Conservation (phyloP, 2,329 filamentous ascomycete genomes). For the Claviceps sp. region DNA sequence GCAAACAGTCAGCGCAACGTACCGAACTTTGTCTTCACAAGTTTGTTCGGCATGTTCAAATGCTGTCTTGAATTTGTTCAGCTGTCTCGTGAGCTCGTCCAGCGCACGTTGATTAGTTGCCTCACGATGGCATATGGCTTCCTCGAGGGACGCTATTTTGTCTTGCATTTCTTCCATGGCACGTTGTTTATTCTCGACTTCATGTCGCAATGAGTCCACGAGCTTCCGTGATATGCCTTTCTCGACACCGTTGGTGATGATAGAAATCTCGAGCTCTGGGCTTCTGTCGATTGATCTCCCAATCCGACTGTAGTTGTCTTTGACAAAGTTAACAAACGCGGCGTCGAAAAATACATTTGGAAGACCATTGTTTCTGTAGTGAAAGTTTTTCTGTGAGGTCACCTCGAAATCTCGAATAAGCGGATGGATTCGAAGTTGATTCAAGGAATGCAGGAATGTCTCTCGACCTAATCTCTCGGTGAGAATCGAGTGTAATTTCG, state of each 20-base stretch:
- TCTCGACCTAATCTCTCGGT: conserved; percentile 68
- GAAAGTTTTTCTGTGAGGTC: conserved; percentile 52
- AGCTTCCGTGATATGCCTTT: conserved; percentile 90
- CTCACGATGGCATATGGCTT: conserved; percentile 57
- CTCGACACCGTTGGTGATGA: conserved; percentile 65
- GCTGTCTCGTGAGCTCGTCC: conserved; percentile 29
- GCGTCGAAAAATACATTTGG: conserved; percentile 78
- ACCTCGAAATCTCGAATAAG: conserved; percentile 84
- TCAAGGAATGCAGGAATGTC: conserved; percentile 72
- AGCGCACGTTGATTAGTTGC: conserved; percentile 56
- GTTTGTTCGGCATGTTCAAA: conserved; percentile 13
- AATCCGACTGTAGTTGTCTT: conserved; percentile 85
- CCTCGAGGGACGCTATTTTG: conserved; percentile 32
- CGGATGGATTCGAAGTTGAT: conserved; percentile 62
- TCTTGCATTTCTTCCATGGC: conserved; percentile 33
- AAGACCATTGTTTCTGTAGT: conserved; percentile 33
- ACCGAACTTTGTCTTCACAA: conserved; percentile 37
- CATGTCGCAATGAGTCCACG: conserved; percentile 68
- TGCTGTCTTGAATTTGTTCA: conserved; percentile 18
- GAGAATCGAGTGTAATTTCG: conserved; percentile 68
- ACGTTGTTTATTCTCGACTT: conserved; percentile 59
- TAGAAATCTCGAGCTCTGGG: conserved; percentile 72
- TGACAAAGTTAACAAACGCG: conserved; percentile 83
- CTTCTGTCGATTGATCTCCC: conserved; percentile 79
- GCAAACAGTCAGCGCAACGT: conserved; percentile 14